Conservation (phyloP, 2,329 filamentous ascomycete genomes). For the Ceratocystis albifundus region DNA sequence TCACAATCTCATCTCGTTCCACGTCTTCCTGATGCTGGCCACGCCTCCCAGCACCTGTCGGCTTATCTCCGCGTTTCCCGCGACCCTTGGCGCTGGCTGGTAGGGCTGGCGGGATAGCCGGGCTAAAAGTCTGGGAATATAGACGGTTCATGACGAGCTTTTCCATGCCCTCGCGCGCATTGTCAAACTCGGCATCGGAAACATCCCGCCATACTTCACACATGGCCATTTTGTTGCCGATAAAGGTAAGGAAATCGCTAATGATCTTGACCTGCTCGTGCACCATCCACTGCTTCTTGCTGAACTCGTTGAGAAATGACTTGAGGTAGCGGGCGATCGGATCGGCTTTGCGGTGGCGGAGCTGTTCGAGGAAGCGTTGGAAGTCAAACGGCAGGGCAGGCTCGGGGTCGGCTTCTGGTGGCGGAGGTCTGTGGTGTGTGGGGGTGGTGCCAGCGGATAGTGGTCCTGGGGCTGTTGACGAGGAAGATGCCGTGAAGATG, state of each 20-base stretch:
- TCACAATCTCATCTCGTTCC: constrained; percentile 86
- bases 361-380: constrained; percentile 88
- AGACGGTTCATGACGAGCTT: constrained; percentile 98
- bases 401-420: constrained; percentile 66
- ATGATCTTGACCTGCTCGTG: constrained; percentile 99
- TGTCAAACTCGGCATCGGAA: constrained; percentile 94
- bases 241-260: constrained; percentile 88
- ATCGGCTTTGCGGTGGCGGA: constrained; percentile 94
- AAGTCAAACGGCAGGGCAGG: constrained; percentile 89
- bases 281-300: constrained; percentile 98
- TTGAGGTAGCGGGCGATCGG: constrained; percentile 91
- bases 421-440: constrained; percentile 51
- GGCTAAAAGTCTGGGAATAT: constrained; percentile 92
- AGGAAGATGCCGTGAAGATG: not conserved
- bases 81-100: constrained; percentile 53
- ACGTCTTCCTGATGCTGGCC: constrained; percentile 98
- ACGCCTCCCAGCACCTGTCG: constrained; percentile 67
- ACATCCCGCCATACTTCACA: constrained; percentile 96
- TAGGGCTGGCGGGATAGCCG: constrained; percentile 70
- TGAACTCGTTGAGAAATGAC: constrained; percentile 89
- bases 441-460: constrained; percentile 36
- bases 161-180: constrained; percentile 97
- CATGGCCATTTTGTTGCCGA: constrained; percentile 93
- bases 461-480: not conserved
- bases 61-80: constrained; percentile 51